These are phyloP conservation scores for Tephrocybe sp. DNA, from an alignment of 768 basidiomycete genomes.

Conservation along the genomic window DNA sequence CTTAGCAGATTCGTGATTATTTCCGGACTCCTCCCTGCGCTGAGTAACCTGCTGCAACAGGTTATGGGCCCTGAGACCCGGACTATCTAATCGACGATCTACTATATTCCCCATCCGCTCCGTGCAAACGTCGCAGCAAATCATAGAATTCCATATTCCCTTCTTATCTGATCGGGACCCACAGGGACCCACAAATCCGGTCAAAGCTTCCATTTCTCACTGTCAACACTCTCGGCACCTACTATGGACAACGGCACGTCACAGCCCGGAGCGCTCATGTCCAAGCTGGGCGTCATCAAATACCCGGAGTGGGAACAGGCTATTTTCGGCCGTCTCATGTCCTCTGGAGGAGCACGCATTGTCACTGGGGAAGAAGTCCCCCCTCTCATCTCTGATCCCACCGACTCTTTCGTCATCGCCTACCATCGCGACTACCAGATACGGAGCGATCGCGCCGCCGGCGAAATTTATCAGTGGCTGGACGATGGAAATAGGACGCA, in stretches of 20 bases:
- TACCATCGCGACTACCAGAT: neutral
- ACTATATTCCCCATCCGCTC: neutral
- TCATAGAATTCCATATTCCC: too few species aligned
- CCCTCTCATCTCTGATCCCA: too few species aligned
- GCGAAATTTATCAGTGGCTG: conserved; percentile 1
- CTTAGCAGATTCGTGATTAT: too few species aligned
- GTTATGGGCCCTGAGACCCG: neutral
- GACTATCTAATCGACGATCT: neutral
- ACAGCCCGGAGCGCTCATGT: too few species aligned
- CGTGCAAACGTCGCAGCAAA: too few species aligned
- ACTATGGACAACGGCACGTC: too few species aligned
- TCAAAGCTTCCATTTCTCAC: neutral
- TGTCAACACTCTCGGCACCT: neutral
- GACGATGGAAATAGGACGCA: conserved; percentile 1
- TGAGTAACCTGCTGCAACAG: neutral
- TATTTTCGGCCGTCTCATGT: conserved; percentile 2
- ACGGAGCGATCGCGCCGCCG: neutral
- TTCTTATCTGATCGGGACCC: too few species aligned
- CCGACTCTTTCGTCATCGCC: neutral
- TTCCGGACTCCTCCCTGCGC: too few species aligned
- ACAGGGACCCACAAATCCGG: too few species aligned
- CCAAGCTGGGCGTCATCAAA: neutral
- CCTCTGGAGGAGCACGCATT: neutral
- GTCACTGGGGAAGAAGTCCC: neutral
- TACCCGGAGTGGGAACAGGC: neutral